Conservation (phyloP, 2,329 filamentous ascomycete genomes). For the Apiospora marii region DNA sequence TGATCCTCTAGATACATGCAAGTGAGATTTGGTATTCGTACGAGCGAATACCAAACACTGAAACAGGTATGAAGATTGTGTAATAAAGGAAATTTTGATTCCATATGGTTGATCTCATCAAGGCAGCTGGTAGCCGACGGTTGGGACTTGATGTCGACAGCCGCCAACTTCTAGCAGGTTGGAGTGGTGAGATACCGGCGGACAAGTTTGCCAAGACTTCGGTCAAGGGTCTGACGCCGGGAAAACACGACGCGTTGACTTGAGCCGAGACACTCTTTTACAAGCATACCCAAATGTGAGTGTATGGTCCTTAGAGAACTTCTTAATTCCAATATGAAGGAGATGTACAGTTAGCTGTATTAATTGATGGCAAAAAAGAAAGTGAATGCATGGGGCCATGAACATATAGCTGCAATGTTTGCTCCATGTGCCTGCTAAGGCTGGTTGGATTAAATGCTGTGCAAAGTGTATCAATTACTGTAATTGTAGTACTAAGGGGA, state of each 20-base stretch:
- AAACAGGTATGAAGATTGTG: too few relatives aligned
- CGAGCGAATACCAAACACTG: too few relatives aligned
- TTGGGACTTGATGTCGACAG: too few relatives aligned
- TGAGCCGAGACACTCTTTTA: not conserved
- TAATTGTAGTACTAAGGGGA: too few relatives aligned
- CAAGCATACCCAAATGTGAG: not conserved
- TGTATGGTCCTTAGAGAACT: not conserved
- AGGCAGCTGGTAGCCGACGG: too few relatives aligned
- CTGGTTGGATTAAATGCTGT: not conserved
- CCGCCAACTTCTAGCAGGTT: not conserved
- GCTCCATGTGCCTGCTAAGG: not conserved
- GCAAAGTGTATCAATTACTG: not conserved
- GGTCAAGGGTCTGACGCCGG: not conserved
- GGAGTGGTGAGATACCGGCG: not conserved
- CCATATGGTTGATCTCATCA: not conserved
- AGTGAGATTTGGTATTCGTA: too few relatives aligned
- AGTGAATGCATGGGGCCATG: not conserved
- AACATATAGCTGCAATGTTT: not conserved
- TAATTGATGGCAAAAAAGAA: not conserved
- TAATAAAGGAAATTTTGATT: too few relatives aligned
- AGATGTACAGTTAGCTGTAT: not conserved
- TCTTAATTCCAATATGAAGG: not conserved
- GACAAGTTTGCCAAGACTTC: not conserved
- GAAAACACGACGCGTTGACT: not conserved
- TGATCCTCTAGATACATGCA: too few relatives aligned